phyloP scores from a whole-genome alignment of 305 asterid genomes.

The Solanum hybrid region DNA sequence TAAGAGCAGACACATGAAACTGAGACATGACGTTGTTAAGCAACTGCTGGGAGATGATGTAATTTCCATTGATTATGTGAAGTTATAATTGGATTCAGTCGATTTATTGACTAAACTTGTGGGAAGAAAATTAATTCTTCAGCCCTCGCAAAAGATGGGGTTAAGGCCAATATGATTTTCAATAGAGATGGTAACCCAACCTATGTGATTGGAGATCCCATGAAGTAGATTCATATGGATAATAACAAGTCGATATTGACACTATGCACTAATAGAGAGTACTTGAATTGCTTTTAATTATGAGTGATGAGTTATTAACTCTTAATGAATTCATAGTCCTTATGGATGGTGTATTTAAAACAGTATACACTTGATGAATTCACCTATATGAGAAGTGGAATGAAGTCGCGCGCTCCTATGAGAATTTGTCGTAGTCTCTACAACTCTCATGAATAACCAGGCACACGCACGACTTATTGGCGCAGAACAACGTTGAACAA shows the following conservation, averaged over 20 bases:
- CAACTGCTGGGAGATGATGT: not conserved
- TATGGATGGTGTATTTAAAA: not conserved
- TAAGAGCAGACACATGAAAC: not conserved
- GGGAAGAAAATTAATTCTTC: not conserved
- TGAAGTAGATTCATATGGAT: not conserved
- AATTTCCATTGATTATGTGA: not conserved
- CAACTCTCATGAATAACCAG: not conserved
- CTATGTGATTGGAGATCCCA: not conserved
- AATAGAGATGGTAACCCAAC: not conserved
- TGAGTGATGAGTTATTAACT: not conserved
- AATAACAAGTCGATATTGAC: too few species aligned
- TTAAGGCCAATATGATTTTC: not conserved
- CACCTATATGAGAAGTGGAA: not conserved
- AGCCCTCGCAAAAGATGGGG: not conserved
- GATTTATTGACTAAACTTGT: too few species aligned
- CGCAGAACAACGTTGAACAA: not conserved
- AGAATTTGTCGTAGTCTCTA: too few species aligned
- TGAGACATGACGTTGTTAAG: not conserved
- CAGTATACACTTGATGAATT: not conserved
- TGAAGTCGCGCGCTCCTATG: not conserved
- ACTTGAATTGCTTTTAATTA: not conserved
- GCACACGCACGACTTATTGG: not conserved
- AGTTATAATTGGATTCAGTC: not conserved
- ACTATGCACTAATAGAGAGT: not conserved
- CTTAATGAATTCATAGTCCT: not conserved